Evolutionary conservation across 345 rosid genomes (phyloP).

Genomic region (Schrenkiella parvula): DNA sequence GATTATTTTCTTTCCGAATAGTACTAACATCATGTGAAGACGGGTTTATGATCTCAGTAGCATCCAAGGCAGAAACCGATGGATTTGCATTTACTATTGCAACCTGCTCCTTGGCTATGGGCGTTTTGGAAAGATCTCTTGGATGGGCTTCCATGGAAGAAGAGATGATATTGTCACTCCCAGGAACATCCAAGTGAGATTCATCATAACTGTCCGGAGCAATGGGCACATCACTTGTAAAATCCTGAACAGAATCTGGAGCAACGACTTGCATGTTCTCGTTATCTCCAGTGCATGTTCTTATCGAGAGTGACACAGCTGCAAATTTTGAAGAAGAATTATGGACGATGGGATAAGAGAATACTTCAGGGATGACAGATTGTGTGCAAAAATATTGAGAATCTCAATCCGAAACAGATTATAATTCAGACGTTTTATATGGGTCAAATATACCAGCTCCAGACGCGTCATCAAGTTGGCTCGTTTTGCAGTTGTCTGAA

Average conservation of each 20-base stretch:
- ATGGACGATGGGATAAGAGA: neutral
- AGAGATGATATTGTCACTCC: conserved; percentile 15
- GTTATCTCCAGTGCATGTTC: conserved; percentile 23
- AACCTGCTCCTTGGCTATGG: conserved; percentile 8
- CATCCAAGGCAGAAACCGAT: conserved; percentile 28
- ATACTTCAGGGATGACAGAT: neutral
- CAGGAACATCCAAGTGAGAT: conserved; percentile 28
- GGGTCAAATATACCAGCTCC: conserved; percentile 31
- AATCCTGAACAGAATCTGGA: conserved; percentile 33
- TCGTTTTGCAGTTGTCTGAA: conserved; percentile 26
- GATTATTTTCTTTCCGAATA: conserved; percentile 21
- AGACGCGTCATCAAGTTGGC: conserved; percentile 28
- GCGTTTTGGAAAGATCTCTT: conserved; percentile 15
- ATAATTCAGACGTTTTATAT: neutral
- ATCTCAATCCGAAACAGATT: neutral
- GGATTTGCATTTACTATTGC: conserved; percentile 16
- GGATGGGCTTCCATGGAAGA: conserved; percentile 34
- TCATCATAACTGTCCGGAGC: conserved; percentile 52
- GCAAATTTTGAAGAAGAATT: conserved; percentile 28
- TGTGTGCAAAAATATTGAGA: neutral
- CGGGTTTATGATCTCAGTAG: conserved; percentile 19
- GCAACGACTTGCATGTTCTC: conserved; percentile 20
- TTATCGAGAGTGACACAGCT: conserved; percentile 26
- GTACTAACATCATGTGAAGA: conserved; percentile 31
- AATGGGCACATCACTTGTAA: conserved; percentile 31